phyloP scores from a whole-genome alignment of 2,329 filamentous ascomycete species.

The Chaetomiaceae sp. region DNA sequence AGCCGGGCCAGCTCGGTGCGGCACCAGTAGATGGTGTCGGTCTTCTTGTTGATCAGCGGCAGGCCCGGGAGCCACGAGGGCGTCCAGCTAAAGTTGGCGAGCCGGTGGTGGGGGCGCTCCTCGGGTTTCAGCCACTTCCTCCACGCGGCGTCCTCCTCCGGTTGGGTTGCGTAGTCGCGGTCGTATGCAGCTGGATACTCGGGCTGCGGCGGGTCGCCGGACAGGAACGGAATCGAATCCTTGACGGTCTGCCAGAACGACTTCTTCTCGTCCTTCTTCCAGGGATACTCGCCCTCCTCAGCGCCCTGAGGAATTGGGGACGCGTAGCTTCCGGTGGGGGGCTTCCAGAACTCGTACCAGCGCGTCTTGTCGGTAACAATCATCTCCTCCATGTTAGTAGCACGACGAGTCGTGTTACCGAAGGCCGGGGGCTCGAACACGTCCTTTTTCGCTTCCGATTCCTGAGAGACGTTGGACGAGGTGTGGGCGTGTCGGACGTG shows the following conservation, averaged over 20 bases:
- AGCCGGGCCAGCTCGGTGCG: conserved; percentile 79
- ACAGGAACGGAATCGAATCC: conserved; percentile 44
- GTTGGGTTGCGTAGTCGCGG: conserved; percentile 53
- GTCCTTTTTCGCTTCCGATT: conserved; percentile 32
- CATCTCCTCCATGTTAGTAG: conserved; percentile 46
- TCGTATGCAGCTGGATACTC: conserved; percentile 63
- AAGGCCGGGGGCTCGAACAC: conserved; percentile 30
- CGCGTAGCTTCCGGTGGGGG: conserved; percentile 55
- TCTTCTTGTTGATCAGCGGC: conserved; percentile 80
- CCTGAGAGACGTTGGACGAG: conserved; percentile 36
- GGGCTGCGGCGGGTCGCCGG: conserved; percentile 38
- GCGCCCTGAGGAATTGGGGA: conserved; percentile 56
- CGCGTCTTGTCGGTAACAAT: conserved; percentile 40
- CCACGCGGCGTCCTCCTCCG: conserved; percentile 67
- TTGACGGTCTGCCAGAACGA: conserved; percentile 49
- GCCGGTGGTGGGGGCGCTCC: conserved; percentile 77
- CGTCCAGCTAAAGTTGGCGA: conserved; percentile 55
- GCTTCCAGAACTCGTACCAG: conserved; percentile 64
- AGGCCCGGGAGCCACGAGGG: conserved; percentile 69
- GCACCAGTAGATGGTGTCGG: conserved; percentile 91
- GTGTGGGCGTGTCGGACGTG: conserved; percentile 30
- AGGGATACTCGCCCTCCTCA: conserved; percentile 41
- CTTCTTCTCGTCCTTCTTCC: conserved; percentile 39
- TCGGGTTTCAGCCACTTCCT: conserved; percentile 74
- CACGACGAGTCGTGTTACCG: conserved; percentile 50